Percentiles rank a stretch among this genome's conserved stretches.
Conservation (phyloP, 805 yeast species). For the Candida boleticola region DNA sequence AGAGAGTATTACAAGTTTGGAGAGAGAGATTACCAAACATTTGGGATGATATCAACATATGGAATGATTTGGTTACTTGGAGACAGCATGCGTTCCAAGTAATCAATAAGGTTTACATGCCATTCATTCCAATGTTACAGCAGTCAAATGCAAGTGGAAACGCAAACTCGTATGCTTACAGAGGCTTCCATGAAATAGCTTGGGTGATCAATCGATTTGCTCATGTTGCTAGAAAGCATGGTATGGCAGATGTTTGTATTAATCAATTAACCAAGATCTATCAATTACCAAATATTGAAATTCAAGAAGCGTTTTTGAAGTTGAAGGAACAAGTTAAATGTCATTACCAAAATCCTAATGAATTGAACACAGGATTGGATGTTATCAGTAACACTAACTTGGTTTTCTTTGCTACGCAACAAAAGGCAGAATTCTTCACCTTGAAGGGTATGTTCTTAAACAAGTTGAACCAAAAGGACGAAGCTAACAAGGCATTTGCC, state of each 20-base stretch:
- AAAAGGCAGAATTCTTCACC: constrained; percentile 96
- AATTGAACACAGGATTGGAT: constrained; percentile 90
- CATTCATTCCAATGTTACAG: constrained; percentile 82
- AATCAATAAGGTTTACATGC: constrained; percentile 90
- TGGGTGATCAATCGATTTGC: constrained; percentile 99
- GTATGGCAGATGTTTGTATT: constrained; percentile 95
- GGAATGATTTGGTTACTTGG: constrained; percentile 99
- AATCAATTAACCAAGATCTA: constrained; percentile 90
- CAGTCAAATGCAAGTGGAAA: constrained; percentile 63
- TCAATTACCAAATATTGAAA: constrained; percentile 94
- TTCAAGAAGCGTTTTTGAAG: constrained; percentile 95
- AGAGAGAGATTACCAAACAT: constrained; percentile 92
- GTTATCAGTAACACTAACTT: constrained; percentile 94
- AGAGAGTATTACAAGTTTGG: constrained; percentile 96
- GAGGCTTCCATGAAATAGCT: constrained; percentile 98
- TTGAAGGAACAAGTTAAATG: constrained; percentile 97
- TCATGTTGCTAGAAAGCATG: constrained; percentile 95
- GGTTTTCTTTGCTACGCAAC: constrained; percentile 95
- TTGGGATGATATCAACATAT: constrained; percentile 96
- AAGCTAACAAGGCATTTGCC: constrained; percentile 97
- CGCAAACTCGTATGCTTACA: constrained; percentile 88
- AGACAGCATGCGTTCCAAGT: constrained; percentile 97
- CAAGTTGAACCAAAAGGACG: constrained; percentile 84
- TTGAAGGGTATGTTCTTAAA: constrained; percentile 97
- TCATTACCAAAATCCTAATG: constrained; percentile 88